Evolutionary conservation across 805 yeast species (phyloP), one percentile per base, ranked within the genome.

Genomic region (Blastobotrys peoriensis): DNA sequence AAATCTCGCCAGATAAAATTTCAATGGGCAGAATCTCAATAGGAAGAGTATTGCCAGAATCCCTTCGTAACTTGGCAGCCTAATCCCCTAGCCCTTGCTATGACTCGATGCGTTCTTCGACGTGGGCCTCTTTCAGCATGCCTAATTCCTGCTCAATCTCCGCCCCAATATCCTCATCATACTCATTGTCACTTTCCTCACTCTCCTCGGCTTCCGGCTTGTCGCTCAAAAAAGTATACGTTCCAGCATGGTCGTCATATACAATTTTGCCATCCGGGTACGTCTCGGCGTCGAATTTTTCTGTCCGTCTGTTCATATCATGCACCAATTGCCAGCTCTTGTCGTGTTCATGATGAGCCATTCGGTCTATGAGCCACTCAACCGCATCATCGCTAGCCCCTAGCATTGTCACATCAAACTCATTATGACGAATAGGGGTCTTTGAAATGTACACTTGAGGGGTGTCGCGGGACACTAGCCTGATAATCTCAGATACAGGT

Each of bases 401-500:
- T 19, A 87, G 61, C 15, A 88, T 60, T 16, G 78, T 76, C 19
- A 86, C 74, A 60, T 88, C 96, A 62, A 88, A 88, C 54, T 82
- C 85, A 38, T 81, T 75, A 56, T 85, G 94, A 30, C 69, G 71
- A 16, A 86, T 80, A 1, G 85, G 80, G 56, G 86, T 93, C 56
- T 75, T 79, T 59, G 86, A 85, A 50, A 88, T 83, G 45, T 85
- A 69, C 3, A 89, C 71, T 63, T 87, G 95, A 0, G 96, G 96
- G 2, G 85, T 79, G n/a, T 74, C 62, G n/a, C 73, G 71, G 0
- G 82, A 79, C 2, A 88, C 66, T 64, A 75, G 70, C 50, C 86
- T 81, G n/a, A 86, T 89, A 46, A 88, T 85, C 43, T 86, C 88
- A 43, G 87, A 79, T 3, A 89, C 96, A 0, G 97, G 97, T 0